Evolutionary conservation across 768 basidiomycete species (phyloP).

Genomic region (Exidia glandulosa): DNA sequence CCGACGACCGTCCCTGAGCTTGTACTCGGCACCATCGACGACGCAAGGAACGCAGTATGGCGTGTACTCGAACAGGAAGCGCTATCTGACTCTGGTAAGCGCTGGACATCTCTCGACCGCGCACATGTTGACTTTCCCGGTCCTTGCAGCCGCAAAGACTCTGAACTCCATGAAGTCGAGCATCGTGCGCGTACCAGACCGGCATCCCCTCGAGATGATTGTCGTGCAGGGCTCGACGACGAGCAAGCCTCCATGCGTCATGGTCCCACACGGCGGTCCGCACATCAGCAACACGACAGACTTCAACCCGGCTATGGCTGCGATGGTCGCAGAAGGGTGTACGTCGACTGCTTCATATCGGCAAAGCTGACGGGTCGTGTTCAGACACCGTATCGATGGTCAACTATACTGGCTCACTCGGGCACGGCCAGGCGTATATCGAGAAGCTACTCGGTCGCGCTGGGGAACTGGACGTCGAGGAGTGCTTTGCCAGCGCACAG

Average conservation of each 20-base stretch:
- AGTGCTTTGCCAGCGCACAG: constrained; percentile 44
- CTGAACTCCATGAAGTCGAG: constrained; percentile 31
- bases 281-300: constrained; percentile 37
- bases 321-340: constrained; percentile 53
- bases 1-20: constrained; percentile 36
- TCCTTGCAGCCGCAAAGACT: constrained; percentile 15
- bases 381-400: constrained; percentile 50
- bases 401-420: constrained; percentile 60
- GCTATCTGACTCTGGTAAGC: too few species aligned
- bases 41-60: constrained; percentile 20
- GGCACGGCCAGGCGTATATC: constrained; percentile 46
- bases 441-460: constrained; percentile 44
- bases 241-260: constrained; percentile 27
- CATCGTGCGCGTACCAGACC: constrained; percentile 39
- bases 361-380: too few species aligned
- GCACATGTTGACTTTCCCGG: constrained; percentile 20
- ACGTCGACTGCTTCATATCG: too few species aligned
- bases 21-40: constrained; percentile 31
- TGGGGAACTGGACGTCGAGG: constrained; percentile 54
- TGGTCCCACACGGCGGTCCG: constrained; percentile 53
- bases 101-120: too few species aligned
- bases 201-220: constrained; percentile 43
- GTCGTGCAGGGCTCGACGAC: constrained; percentile 24
- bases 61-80: constrained; percentile 32
- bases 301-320: constrained; percentile 33